Base-by-base conservation (phyloP, 176 grass and related monocot species). In the Oropetium thomaeum region DNA sequence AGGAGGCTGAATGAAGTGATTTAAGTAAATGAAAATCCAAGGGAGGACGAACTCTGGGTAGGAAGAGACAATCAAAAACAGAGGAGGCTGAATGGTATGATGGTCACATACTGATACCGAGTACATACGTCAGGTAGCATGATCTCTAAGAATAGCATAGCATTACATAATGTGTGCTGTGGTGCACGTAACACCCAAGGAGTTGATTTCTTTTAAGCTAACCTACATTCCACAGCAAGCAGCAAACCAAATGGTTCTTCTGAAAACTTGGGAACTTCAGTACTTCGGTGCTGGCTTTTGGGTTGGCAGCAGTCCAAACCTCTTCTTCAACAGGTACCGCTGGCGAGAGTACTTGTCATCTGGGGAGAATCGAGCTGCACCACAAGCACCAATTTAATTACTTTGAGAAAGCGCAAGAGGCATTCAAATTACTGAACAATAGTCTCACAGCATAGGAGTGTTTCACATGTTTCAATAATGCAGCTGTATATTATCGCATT, bases 221-320 rank as follows among this genome's bases (percentile, higher is more conserved):
- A 64, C 57, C 63, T 76, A 81, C 44, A 58, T 62, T 32, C 65
- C 58, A 58, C 26, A 57, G 27, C 47, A 71, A 39, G 26, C 57
- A 44, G 7, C 9, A 0, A 57, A 74, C 25, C 49, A 8, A 6
- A 26, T 3, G 1, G 49, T 22, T 81, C 67, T 28, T 26, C 27
- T n/a, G 60, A 52, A 23, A 16, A 55, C 48, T 13, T 45, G 49
- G 10, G 22, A 55, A 66, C n/a, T 45, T 97, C 70, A 93, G 71
- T 97, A 97, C 83, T 93, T 97, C 0, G 32, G 70, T 61, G 88
- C 74, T 55, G 83, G 65, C 69, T 93, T 53, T 62, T 97, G 94
- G 22, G 90, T 93, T 44, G 94, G 94, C 70, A 93, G 88, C 84
- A 97, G 70, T n/a, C 88, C 94, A 83, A 97, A 97, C 65, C 90